Evolutionary conservation across 352 stramenopile genomes (phyloP).

Genomic region (Globisporangium cystogenes): DNA sequence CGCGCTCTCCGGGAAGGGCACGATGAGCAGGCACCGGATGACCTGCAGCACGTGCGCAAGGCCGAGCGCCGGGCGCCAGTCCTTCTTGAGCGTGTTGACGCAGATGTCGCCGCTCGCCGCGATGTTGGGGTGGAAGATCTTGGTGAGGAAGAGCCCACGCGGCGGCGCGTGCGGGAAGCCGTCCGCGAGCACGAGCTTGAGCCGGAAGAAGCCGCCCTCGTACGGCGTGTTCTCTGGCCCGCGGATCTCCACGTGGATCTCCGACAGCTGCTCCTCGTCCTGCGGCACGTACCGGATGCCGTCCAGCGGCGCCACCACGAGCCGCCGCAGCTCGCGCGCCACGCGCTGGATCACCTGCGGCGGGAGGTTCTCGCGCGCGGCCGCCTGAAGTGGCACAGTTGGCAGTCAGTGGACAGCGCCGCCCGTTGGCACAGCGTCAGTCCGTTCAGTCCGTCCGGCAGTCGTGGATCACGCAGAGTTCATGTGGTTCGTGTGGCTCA

Average conservation of each 20-base stretch:
- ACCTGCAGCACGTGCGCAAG: slow-evolving; percentile 97
- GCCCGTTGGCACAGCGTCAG: no score
- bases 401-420: no score
- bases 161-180: slow-evolving; percentile 83
- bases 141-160: slow-evolving; percentile 96
- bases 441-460: background rate
- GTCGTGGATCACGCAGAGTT: no score
- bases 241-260: slow-evolving; percentile 95
- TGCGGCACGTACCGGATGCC: slow-evolving; percentile 92
- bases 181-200: slow-evolving; percentile 93
- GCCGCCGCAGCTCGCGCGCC: slow-evolving; percentile 88
- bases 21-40: slow-evolving; percentile 98
- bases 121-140: slow-evolving; percentile 99
- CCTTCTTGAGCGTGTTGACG: slow-evolving; percentile 99
- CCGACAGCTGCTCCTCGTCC: slow-evolving; percentile 85
- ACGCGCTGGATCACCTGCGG: slow-evolving; percentile 92
- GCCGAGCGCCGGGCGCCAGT: slow-evolving; percentile 94
- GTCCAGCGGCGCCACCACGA: slow-evolving; percentile 87
- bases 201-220: slow-evolving; percentile 92
- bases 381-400: slow-evolving; percentile 6
- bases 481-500: no score
- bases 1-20: slow-evolving; percentile 98
- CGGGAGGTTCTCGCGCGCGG: slow-evolving; percentile 57
- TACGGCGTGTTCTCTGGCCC: slow-evolving; percentile 97
- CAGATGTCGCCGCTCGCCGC: slow-evolving; percentile 97